Conservation (phyloP, 352 stramenopile genomes). For the Pythium insidiosum region DNA sequence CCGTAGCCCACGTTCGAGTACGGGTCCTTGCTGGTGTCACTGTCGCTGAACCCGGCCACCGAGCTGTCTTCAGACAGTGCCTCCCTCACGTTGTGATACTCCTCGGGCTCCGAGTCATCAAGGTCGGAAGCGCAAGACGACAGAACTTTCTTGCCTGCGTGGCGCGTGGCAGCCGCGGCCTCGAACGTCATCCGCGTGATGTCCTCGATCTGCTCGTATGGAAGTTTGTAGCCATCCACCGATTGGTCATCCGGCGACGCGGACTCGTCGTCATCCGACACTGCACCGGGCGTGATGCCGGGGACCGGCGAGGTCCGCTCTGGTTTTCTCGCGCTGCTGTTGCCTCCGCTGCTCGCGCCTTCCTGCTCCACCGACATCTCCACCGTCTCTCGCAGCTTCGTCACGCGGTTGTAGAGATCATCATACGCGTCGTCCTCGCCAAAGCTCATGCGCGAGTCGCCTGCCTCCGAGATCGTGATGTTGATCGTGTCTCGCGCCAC, state of each 20-base stretch:
- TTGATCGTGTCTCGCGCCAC: slow-evolving; percentile 64
- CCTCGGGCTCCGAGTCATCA: slow-evolving; percentile 1
- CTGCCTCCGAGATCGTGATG: slow-evolving; percentile 47
- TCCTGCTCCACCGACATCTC: slow-evolving; percentile 8
- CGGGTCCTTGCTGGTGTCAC: slow-evolving; percentile 33
- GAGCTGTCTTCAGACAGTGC: slow-evolving; percentile 13
- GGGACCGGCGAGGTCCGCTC: no score
- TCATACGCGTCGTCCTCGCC: slow-evolving; percentile 32
- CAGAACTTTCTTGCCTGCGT: slow-evolving; percentile 50
- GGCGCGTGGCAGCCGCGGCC: slow-evolving; percentile 38
- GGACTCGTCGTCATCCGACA: no score
- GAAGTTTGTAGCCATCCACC: no score
- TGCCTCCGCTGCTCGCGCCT: background rate
- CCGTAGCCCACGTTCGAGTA: slow-evolving; percentile 60
- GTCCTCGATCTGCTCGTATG: slow-evolving; percentile 44
- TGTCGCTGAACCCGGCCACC: slow-evolving; percentile 28
- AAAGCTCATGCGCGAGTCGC: slow-evolving; percentile 25
- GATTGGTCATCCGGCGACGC: no score
- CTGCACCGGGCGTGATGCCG: no score
- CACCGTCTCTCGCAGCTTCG: slow-evolving; percentile 41
- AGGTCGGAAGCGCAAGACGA: slow-evolving; percentile 34
- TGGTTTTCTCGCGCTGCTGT: no score
- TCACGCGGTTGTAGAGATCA: slow-evolving; percentile 47
- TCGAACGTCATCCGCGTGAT: slow-evolving; percentile 59
- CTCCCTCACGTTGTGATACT: slow-evolving; percentile 9